phyloP scores from a whole-genome alignment of 306 rosid species.

The Citrullus mucosospermus region DNA sequence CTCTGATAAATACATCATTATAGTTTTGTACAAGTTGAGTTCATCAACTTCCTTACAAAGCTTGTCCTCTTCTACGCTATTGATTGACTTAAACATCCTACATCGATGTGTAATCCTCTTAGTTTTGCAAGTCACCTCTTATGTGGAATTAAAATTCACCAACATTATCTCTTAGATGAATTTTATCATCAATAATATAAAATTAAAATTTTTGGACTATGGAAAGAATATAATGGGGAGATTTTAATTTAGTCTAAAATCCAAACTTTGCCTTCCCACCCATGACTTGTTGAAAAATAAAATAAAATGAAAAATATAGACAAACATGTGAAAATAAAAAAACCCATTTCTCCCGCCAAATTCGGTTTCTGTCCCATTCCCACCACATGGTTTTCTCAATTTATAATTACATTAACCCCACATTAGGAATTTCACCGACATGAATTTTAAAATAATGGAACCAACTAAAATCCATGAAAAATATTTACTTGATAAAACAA shows the following conservation, averaged over 20 bases:
- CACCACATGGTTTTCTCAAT: background rate
- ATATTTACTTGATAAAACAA: background rate
- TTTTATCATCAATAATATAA: no score
- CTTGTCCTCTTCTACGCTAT: no score
- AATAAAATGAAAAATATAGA: background rate
- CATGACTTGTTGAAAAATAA: background rate
- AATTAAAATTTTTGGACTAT: no score
- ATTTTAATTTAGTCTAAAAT: background rate
- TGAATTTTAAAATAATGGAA: background rate
- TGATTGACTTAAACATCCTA: no score
- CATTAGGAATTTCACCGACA: background rate
- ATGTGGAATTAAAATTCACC: no score
- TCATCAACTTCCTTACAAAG: no score
- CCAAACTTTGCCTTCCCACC: background rate
- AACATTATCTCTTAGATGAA: no score
- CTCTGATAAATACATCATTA: no score
- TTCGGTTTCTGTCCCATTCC: background rate
- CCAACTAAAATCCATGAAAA: background rate
- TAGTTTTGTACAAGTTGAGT: no score
- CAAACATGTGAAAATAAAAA: background rate
- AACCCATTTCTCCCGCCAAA: background rate
- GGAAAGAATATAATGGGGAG: no score
- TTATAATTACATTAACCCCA: background rate
- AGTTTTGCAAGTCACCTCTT: no score
- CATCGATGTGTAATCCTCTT: no score